Percentiles rank a stretch among this genome's conserved stretches.
Evolutionary conservation across 164 flowering plant species (phyloP).

Genomic region (Protea cynaroides): DNA sequence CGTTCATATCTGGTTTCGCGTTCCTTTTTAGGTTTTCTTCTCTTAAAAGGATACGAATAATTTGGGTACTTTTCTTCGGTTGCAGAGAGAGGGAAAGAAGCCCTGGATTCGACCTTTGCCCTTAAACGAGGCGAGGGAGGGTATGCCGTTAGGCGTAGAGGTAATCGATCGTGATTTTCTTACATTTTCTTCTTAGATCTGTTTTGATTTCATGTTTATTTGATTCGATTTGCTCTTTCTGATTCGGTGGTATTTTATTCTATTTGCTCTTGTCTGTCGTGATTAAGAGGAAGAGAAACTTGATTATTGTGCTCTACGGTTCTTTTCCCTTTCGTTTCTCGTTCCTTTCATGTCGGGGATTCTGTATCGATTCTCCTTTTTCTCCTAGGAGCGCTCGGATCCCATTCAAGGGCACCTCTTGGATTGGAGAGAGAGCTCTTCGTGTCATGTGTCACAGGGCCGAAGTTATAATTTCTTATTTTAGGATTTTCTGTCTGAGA

Average conservation of each 20-base stretch:
- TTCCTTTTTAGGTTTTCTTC: too few relatives aligned
- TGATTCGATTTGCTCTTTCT: neutral
- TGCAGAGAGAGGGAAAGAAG: constrained; percentile 13
- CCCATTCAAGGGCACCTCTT: too few relatives aligned
- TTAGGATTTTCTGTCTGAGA: neutral
- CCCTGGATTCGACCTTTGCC: constrained; percentile 45
- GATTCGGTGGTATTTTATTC: neutral
- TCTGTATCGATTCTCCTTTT: too few relatives aligned
- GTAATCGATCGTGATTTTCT: constrained; percentile 14
- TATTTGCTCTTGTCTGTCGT: too few relatives aligned
- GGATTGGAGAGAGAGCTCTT: too few relatives aligned
- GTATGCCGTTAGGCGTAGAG: constrained; percentile 51
- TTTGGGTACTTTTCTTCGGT: neutral
- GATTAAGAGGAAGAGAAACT: too few relatives aligned
- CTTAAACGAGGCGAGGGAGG: constrained; percentile 46
- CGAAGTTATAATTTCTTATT: neutral
- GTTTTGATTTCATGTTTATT: neutral
- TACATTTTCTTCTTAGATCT: neutral
- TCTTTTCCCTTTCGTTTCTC: too few relatives aligned
- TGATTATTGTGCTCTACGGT: too few relatives aligned
- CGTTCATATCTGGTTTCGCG: too few relatives aligned
- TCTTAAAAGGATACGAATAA: too few relatives aligned
- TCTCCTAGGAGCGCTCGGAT: too few relatives aligned
- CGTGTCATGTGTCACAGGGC: neutral
- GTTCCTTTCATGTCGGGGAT: too few relatives aligned